Conservation (phyloP, 192 early-diverging fungal species). For the Dissophora ornata region DNA sequence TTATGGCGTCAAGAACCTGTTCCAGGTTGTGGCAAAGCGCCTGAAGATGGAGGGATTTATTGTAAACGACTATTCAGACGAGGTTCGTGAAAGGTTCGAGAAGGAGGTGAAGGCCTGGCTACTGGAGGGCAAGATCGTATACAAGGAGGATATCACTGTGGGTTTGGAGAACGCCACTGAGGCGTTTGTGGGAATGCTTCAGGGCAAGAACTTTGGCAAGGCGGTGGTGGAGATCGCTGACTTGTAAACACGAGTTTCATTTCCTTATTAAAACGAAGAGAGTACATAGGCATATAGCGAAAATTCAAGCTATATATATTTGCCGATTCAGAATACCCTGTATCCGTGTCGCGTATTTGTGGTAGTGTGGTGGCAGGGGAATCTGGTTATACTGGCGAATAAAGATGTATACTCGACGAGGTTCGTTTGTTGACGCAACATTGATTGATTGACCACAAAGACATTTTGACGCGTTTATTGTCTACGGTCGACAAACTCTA, state of each 20-base stretch:
- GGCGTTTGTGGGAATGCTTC: constrained; percentile 12
- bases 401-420: no score
- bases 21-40: constrained; percentile 3
- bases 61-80: constrained; percentile 10
- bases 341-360: no score
- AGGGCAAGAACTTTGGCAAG: constrained; percentile 27
- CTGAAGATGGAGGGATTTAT: constrained; percentile 12
- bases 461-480: no score
- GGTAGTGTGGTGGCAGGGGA: no score
- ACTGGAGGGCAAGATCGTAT: constrained; percentile 20
- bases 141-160: not conserved
- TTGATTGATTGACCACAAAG: no score
- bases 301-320: no score
- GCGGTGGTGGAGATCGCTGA: constrained; percentile 27
- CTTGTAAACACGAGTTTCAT: constrained; percentile 25
- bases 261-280: no score
- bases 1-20: constrained; percentile 8
- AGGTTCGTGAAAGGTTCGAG: not conserved
- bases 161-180: constrained; percentile 14
- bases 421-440: no score
- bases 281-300: not conserved
- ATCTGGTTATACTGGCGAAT: no score
- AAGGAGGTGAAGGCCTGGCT: constrained; percentile 18
- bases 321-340: no score
- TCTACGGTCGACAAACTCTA: no score